A percentile compares a stretch with the other conserved stretches of the same genome.
These are phyloP conservation scores for Alternaria triticina DNA, from an alignment of 2,329 filamentous ascomycete genomes.

Conservation along the genomic window DNA sequence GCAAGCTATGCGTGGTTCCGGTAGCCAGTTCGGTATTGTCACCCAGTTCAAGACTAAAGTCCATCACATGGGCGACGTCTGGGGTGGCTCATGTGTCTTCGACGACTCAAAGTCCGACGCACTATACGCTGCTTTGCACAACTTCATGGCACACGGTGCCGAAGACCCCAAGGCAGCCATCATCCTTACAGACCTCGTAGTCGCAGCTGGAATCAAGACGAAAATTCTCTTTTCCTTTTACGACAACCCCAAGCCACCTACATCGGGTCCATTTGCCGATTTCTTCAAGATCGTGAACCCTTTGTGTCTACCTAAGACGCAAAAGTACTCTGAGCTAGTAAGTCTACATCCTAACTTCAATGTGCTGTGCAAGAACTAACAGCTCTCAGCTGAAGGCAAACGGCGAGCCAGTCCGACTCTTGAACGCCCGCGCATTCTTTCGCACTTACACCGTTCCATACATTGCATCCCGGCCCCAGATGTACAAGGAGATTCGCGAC, in stretches of 20 bases:
- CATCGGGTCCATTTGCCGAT: conserved; percentile 37
- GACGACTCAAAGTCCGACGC: conserved; percentile 29
- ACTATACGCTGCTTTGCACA: conserved; percentile 44
- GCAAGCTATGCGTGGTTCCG: conserved; percentile 39
- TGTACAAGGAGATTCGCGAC: conserved; percentile 45
- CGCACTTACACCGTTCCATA: conserved; percentile 35
- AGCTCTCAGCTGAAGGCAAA: conserved; percentile 19
- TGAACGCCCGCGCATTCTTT: conserved; percentile 28
- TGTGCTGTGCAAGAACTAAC: background rate
- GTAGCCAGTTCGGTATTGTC: conserved; percentile 37
- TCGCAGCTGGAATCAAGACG: conserved; percentile 7
- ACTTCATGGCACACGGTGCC: conserved; percentile 36
- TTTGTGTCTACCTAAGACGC: conserved; percentile 26
- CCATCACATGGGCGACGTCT: conserved; percentile 42
- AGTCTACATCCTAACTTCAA: conserved; percentile 2
- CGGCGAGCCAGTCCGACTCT: conserved; percentile 13
- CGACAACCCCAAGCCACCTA: conserved; percentile 37
- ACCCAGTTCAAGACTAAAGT: conserved; percentile 31
- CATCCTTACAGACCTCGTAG: conserved; percentile 25
- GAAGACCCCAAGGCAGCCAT: conserved; percentile 32
- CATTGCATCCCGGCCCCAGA: conserved; percentile 33
- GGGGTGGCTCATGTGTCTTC: conserved; percentile 50
- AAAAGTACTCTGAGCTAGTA: conserved; percentile 45
- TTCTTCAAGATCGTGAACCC: conserved; percentile 39
- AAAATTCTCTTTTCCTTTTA: conserved; percentile 32